Base-by-base conservation (phyloP, 495 filamentous ascomycete genomes). In the Neurospora cerealis region DNA sequence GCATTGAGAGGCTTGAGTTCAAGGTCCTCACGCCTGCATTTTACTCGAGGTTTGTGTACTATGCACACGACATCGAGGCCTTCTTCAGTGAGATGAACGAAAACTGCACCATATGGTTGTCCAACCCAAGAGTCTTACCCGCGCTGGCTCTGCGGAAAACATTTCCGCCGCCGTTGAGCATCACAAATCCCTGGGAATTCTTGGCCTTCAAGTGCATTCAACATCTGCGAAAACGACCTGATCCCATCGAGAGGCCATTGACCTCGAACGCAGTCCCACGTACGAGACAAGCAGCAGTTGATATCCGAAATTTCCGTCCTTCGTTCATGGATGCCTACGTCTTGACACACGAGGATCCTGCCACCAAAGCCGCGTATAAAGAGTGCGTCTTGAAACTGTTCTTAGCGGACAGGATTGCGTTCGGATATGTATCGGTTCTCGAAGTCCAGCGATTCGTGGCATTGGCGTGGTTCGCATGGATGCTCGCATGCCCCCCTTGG, bases 21-120 rank as follows among this genome's bases (percentile, higher is more conserved):
- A 85, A 84, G 37, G 78, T 90, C 21, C 79, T 89, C 2, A 89
- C 86, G 0, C 89, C 90, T 2, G 82, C 79, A 2, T 92, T 92
- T 77, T 92, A 91, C 78, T 83, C 86, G 60, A 81, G 85, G 66
- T 86, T 91, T 66, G 85, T 87, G 28, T 81, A 85, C 74, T 88
- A 89, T 74, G 76, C 83, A 9, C 81, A 88, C 75, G 80, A 84
- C 36, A 76, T 86, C 17, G 85, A 88, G 74, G 88, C 84, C 2
- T 77, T 91, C 41, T 82, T 85, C 54, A 79, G 80, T 46, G 87
- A 90, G 75, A 74, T 84, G 15, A 78, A 83, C 24, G 85, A 86
- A 73, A 87, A 82, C 75, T 78, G 79, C 36, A 91, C 86, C 1
- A 78, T 90, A 28, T 83, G 81, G 78, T 77, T 89, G 46, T 87